These are phyloP conservation scores for Zygnema circumcarinatum DNA, from an alignment of 139 green algal genomes.

Conservation along the genomic window DNA sequence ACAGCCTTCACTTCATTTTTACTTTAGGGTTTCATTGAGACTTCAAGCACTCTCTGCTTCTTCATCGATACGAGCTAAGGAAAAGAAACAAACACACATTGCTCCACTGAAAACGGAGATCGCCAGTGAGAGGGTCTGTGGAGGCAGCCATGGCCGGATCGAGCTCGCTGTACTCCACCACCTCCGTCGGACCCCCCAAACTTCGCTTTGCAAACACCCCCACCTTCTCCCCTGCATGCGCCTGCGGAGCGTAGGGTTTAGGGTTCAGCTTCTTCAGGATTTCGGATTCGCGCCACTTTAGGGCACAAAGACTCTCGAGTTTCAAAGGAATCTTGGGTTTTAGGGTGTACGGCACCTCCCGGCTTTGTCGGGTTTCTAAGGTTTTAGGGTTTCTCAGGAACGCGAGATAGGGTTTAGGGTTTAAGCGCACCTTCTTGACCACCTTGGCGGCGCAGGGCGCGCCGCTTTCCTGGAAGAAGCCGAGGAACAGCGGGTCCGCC, in stretches of 20 bases:
- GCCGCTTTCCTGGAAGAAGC: conserved; percentile 46
- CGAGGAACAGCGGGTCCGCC: conserved; percentile 63
- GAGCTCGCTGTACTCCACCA: conserved; percentile 63
- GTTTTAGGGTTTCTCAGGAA: neutral
- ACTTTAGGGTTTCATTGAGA: too few species aligned
- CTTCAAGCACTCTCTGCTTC: neutral
- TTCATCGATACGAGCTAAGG: neutral
- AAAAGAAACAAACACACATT: conserved; percentile 70
- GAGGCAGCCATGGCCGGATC: neutral
- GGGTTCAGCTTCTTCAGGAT: neutral
- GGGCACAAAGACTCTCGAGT: neutral
- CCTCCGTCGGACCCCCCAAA: neutral
- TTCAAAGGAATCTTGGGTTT: neutral
- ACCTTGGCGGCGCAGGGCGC: conserved; percentile 55
- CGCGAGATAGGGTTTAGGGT: neutral
- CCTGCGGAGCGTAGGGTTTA: conserved; percentile 30
- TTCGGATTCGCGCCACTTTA: neutral
- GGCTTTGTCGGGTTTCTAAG: neutral
- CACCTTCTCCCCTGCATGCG: conserved; percentile 61
- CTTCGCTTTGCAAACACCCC: conserved; percentile 59
- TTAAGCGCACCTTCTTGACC: conserved; percentile 41
- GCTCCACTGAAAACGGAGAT: conserved; percentile 74
- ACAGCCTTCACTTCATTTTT: too few species aligned
- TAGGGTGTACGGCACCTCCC: neutral
- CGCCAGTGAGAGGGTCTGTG: conserved; percentile 39